phyloP scores from a whole-genome alignment of 192 early-diverging fungal genomes.

The Coemansia sp. region DNA sequence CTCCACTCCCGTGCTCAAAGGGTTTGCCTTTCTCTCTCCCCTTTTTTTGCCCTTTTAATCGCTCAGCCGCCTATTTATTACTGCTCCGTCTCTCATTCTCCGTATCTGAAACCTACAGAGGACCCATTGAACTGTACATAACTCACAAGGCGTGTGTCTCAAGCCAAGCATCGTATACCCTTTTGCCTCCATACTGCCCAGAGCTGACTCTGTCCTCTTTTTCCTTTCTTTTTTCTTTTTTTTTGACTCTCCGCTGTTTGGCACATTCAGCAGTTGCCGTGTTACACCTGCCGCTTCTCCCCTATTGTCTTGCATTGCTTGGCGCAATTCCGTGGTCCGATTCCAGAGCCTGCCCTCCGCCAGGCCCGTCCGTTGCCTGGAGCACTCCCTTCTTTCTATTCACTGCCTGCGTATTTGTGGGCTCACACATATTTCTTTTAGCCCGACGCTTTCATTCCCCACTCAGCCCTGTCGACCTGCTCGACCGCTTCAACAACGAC shows the following conservation, averaged over 20 bases:
- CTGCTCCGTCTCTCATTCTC: not conserved
- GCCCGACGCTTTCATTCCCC: not conserved
- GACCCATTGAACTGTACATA: conserved; percentile 7
- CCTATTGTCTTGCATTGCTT: conserved; percentile 3
- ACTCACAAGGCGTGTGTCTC: not conserved
- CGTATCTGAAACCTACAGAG: not conserved
- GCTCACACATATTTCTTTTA: not conserved
- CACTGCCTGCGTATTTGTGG: not conserved
- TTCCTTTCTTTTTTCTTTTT: not conserved
- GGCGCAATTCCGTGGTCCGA: not conserved
- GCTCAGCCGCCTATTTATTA: not conserved
- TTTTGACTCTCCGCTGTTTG: conserved; percentile 6
- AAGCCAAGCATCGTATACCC: too few relatives aligned
- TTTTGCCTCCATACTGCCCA: not conserved
- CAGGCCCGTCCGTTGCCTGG: not conserved
- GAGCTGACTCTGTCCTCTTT: conserved; percentile 1
- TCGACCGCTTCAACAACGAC: conserved; percentile 5
- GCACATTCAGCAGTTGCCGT: not conserved
- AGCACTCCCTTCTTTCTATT: not conserved
- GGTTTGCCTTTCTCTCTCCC: not conserved
- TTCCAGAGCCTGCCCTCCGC: not conserved
- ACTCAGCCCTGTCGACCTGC: not conserved
- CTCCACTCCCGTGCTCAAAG: not conserved
- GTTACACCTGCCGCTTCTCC: not conserved
- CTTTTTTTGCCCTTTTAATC: not conserved